Base-by-base conservation (phyloP, 768 basidiomycete species). In the Phanerochaete sordida region DNA sequence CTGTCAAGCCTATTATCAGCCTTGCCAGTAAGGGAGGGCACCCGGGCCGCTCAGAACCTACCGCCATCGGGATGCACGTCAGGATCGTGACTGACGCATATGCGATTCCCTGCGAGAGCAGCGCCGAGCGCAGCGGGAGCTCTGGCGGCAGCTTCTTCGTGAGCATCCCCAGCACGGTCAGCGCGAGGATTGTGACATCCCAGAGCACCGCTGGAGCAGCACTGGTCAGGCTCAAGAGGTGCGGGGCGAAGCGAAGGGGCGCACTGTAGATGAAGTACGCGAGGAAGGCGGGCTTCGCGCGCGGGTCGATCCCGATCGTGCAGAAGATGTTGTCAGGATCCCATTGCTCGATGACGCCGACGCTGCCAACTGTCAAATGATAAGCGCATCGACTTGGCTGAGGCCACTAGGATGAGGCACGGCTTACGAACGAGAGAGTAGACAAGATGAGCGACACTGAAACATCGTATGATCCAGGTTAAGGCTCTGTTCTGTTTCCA, bases 221-320 rank as follows among this genome's bases (percentile, higher is more conserved):
- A 28, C n/a, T 15, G 44, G 24, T 19, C 5, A 23, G 11, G 19
- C 26, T 21, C 33, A 6, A 13, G 7, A 13, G 7, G 13, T 35
- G 31, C 26, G 21, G 4, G 12, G 23, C 19, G 35, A n/a, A 43
- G 33, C 16, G 23, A 24, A 3, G n/a, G 7, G 4, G 44, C 59
- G 2, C 24, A 61, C 60, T 61, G 56, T 44, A 57, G 2, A 56
- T n/a, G 24, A 57, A 61, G 27, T 57, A 61, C 4, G 26, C 60
- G 4, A 56, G 19, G 15, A 61, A 43, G 19, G 59, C 27, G 24
- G 23, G 3, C n/a, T 46, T 21, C 24, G 27, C 37, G 8, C 28
- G 39, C 15, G 54, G 31, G 11, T 2, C 37, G 16, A 56, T 30
- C 4, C 28, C 51, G 5, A 31, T 53, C 3, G 54, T 56, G 54